Percentiles rank a stretch among this genome's conserved stretches.
Conservation (phyloP, 2,329 filamentous ascomycete genomes). For the Aspergillus sp. region DNA sequence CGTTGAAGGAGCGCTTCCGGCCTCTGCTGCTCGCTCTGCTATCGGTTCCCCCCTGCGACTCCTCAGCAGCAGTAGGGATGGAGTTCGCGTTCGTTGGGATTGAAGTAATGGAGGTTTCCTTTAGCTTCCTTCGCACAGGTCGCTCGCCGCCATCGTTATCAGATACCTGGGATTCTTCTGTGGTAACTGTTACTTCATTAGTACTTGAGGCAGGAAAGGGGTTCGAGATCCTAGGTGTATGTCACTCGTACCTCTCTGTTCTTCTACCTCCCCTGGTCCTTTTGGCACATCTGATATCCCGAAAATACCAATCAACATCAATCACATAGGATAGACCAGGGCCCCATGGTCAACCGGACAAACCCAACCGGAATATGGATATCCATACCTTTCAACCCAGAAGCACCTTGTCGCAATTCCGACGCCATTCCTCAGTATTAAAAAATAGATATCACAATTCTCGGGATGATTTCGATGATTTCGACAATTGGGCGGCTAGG, state of each 20-base stretch:
- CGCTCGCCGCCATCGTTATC: slow-evolving; percentile 44
- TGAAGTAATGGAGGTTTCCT: slow-evolving; percentile 52
- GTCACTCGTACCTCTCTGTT: slow-evolving; percentile 7
- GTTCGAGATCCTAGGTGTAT: no score
- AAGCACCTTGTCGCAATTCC: slow-evolving; percentile 5
- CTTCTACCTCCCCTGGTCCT: slow-evolving; percentile 3
- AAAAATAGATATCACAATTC: no score
- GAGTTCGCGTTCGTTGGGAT: slow-evolving; percentile 11
- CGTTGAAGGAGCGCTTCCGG: slow-evolving; percentile 31
- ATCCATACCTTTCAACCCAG: slow-evolving; percentile 8
- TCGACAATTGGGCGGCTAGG: no score
- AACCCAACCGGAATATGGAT: neutral
- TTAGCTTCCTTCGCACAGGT: slow-evolving; percentile 53
- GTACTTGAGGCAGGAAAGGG: neutral
- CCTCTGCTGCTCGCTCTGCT: slow-evolving; percentile 18
- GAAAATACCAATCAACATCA: no score
- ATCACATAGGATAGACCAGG: no score
- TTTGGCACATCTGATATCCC: slow-evolving; percentile 5
- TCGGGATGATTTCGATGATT: no score
- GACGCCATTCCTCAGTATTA: slow-evolving; percentile 8
- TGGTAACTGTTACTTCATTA: slow-evolving; percentile 10
- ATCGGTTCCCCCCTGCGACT: slow-evolving; percentile 5
- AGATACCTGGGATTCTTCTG: slow-evolving; percentile 23
- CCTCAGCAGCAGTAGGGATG: slow-evolving; percentile 4
- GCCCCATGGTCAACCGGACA: no score